These are phyloP conservation scores for Botrytis squamosa DNA, from an alignment of 2,329 filamentous ascomycete genomes.

Conservation along the genomic window DNA sequence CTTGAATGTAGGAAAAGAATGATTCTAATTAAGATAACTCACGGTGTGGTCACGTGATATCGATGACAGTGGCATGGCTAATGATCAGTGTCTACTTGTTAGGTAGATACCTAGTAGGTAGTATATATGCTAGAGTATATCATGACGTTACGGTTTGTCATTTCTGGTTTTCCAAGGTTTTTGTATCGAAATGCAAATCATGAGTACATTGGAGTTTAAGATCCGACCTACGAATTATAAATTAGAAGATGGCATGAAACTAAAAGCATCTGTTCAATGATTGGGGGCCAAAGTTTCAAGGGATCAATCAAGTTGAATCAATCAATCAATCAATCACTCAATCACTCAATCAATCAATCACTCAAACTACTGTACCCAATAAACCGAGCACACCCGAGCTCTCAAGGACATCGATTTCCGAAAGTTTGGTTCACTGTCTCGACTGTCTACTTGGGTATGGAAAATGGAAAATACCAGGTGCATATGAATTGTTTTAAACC, in stretches of 20 bases:
- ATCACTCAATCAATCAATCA: not conserved
- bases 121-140: not conserved
- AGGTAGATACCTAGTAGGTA: no score
- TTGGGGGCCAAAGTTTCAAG: not conserved
- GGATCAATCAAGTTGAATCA: not conserved
- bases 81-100: not conserved
- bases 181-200: accelerated
- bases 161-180: not conserved
- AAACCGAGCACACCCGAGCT: not conserved
- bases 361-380: not conserved
- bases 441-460: not conserved
- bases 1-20: not conserved
- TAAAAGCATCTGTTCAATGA: not conserved
- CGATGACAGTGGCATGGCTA: not conserved
- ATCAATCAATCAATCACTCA: not conserved
- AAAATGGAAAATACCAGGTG: not conserved
- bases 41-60: not conserved
- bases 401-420: not conserved
- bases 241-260: not conserved
- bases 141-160: not conserved
- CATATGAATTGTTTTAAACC: not conserved
- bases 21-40: not conserved
- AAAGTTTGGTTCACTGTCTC: not conserved
- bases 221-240: not conserved
- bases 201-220: not conserved